Evolutionary conservation across 768 basidiomycete species (phyloP).

Genomic region (Lentinula aciculospora): DNA sequence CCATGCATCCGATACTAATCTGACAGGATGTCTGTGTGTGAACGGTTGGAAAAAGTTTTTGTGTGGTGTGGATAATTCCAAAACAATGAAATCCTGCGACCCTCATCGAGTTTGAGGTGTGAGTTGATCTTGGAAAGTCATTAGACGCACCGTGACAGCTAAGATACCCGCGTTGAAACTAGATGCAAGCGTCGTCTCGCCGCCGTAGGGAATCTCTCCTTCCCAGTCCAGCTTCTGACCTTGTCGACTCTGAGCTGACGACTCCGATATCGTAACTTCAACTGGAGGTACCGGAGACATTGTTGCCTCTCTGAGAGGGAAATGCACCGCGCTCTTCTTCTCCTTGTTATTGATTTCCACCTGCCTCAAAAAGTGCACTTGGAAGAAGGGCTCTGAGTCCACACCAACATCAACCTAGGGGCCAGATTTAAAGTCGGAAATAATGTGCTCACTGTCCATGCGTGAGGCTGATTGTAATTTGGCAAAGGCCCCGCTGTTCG

Average conservation of each 20-base stretch:
- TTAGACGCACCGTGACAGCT: not conserved
- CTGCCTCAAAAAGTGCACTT: not conserved
- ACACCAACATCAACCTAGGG: not conserved
- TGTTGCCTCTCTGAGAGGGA: constrained; percentile 3
- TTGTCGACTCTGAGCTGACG: not conserved
- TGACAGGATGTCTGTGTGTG: not conserved
- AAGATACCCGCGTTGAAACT: constrained; percentile 2
- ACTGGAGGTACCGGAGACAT: not conserved
- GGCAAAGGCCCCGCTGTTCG: not conserved
- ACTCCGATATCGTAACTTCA: not conserved
- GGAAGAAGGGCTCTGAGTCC: not conserved
- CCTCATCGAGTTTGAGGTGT: not conserved
- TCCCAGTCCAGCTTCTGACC: not conserved
- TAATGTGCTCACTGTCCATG: not conserved
- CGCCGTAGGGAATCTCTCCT: not conserved
- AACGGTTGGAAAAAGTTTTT: not conserved
- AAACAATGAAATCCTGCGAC: constrained; percentile 2
- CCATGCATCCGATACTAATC: constrained; percentile 5
- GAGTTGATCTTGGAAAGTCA: not conserved
- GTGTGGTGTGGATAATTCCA: not conserved
- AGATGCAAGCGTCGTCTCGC: not conserved
- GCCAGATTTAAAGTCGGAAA: not conserved
- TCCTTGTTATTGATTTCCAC: not conserved
- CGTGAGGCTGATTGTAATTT: not conserved
- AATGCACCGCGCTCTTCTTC: not conserved